Evolutionary conservation across 139 green algal genomes (phyloP), one percentile per base, ranked within the genome.

Genomic region (Nannochloris sp.): DNA sequence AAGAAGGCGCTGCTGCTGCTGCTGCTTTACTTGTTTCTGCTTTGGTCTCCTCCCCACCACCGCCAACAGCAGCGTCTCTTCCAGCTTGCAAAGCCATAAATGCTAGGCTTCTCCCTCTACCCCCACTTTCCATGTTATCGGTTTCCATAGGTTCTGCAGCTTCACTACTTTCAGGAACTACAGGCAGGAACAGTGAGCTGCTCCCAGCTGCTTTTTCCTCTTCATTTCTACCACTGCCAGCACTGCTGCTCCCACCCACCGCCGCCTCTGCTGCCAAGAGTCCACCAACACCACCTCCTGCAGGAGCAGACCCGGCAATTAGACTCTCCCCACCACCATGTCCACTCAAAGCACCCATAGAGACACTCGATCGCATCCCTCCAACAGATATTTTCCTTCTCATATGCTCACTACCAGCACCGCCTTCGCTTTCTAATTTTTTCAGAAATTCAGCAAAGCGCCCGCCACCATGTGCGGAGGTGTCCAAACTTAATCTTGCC

Each of bases 401-500:
- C n/a, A n/a, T n/a, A n/a, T n/a, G n/a, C n/a, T n/a, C n/a, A n/a
- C n/a, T n/a, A n/a, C n/a, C n/a, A n/a, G n/a, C n/a, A n/a, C n/a
- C n/a, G n/a, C n/a, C n/a, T n/a, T n/a, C n/a, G n/a, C n/a, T n/a
- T n/a, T n/a, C n/a, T n/a, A n/a, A n/a, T n/a, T n/a, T n/a, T n/a
- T 19, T 10, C 23, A 30, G 29, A 33, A 35, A 35, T 15, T 23
- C 25, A 23, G 9, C 13, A 7, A 4, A 4, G 0, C 39, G 37
- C 23, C 59, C 32, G 15, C 6, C 59, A 23, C 59, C 59, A 37
- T 65, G 59, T 13, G 39, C 39, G 24, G 76, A 82, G n/a, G 76
- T 86, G 64, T 88, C 81, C 27, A 88, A 65, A 3, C 62, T 59
- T 7, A 85, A 61, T 46, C 81, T 76, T 2, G 81, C 79, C 4